These are phyloP conservation scores for Daedaleopsis nitida DNA, from an alignment of 768 basidiomycete species.

Conservation along the genomic window DNA sequence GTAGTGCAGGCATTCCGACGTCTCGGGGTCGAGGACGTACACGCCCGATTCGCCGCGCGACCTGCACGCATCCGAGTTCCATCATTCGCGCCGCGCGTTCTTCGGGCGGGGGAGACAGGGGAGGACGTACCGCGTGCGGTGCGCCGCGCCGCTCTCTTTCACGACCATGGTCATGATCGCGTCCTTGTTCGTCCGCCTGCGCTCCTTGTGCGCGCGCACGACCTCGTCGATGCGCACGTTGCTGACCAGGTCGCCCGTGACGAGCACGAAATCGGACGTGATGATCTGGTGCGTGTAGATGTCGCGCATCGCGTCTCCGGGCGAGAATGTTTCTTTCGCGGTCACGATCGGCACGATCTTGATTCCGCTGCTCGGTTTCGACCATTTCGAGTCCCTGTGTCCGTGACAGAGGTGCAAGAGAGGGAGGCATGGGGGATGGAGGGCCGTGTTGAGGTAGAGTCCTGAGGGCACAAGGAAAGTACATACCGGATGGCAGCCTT, in stretches of 20 bases:
- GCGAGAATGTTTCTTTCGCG: conserved; percentile 83
- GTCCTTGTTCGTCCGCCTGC: conserved; percentile 85
- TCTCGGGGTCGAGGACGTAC: conserved; percentile 75
- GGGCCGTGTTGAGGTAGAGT: neutral
- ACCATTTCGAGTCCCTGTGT: conserved; percentile 83
- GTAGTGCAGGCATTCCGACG: conserved; percentile 84
- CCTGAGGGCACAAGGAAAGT: neutral
- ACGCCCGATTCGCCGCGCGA: conserved; percentile 73
- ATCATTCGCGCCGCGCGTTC: conserved; percentile 1
- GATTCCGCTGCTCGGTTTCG: conserved; percentile 73
- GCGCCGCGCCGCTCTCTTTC: conserved; percentile 71
- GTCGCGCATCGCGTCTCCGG: conserved; percentile 91
- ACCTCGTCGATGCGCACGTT: conserved; percentile 91
- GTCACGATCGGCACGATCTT: conserved; percentile 86
- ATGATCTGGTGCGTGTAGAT: conserved; percentile 91
- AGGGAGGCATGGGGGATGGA: neutral
- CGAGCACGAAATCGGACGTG: conserved; percentile 88
- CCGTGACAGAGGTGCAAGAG: neutral
- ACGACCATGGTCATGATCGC: conserved; percentile 97
- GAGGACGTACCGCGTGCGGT: conserved; percentile 67
- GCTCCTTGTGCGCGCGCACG: conserved; percentile 84
- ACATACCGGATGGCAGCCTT: conserved; percentile 82
- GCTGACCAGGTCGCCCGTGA: conserved; percentile 91
- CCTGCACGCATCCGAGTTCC: conserved; percentile 38
- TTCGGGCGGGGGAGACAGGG: neutral